Evolutionary conservation across 2,329 filamentous ascomycete species (phyloP).

Genomic region (Grosmannia serpens): DNA sequence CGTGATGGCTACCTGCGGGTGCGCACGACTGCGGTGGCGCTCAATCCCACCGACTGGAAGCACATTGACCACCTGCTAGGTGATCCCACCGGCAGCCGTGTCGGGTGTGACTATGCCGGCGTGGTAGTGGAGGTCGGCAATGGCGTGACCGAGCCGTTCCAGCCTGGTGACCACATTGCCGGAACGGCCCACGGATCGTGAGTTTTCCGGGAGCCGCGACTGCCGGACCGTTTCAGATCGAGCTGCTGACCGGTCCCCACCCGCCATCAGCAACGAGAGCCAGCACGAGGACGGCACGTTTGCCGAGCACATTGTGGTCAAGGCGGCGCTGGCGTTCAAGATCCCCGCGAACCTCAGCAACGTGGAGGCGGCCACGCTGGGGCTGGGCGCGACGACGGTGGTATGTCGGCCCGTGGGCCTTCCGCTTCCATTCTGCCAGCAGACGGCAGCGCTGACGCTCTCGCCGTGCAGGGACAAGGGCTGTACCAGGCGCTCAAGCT

Average conservation of each 20-base stretch:
- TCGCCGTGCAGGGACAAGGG: constrained; percentile 28
- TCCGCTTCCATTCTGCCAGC: too few relatives aligned
- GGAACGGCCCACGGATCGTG: constrained; percentile 27
- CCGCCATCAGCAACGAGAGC: constrained; percentile 16
- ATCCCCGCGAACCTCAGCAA: constrained; percentile 33
- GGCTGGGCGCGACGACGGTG: constrained; percentile 29
- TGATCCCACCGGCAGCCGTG: constrained; percentile 2
- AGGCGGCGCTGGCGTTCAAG: constrained; percentile 28
- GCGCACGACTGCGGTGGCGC: constrained; percentile 15
- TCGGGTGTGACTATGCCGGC: constrained; percentile 34
- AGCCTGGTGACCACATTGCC: constrained; percentile 34
- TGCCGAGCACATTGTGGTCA: constrained; percentile 25
- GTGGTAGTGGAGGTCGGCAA: constrained; percentile 32
- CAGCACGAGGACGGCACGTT: constrained; percentile 31
- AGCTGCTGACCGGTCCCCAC: background rate
- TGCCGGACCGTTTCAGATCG: too few relatives aligned
- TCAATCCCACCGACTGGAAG: constrained; percentile 21
- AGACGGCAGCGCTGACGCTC: background rate
- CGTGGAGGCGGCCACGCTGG: constrained; percentile 32
- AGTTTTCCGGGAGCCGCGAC: background rate
- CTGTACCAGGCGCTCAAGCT: constrained; percentile 34
- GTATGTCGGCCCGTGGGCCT: constrained; percentile 13
- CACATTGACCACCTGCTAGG: constrained; percentile 6
- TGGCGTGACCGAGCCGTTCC: constrained; percentile 28
- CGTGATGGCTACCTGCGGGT: constrained; percentile 18